Evolutionary conservation across 1,284 basidiomycete species (phyloP), one percentile per base, ranked within the genome.

Genomic region (Retiboletus flavoniger): DNA sequence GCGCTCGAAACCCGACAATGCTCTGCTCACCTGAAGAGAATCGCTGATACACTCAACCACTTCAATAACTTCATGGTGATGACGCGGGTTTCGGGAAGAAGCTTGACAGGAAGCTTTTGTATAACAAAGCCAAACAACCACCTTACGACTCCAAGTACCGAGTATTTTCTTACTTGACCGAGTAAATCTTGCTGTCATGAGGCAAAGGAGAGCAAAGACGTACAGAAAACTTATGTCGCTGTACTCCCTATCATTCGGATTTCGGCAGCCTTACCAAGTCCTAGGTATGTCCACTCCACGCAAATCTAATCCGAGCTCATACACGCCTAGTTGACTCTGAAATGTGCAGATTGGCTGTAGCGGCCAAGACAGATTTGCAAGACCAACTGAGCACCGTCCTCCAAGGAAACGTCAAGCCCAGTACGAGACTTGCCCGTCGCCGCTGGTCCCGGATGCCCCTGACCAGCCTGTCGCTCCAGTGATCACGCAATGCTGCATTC

Each of bases 401-500:
- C 9, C 93, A 95, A 68, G 94, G 92, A 16, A 81, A 82, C 49
- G 81, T 90, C 56, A 97, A 96, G 74, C 90, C 87, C 29, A 96
- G 95, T 97, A 70, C 75, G 93, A 77, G 39, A 60, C 42, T 35
- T 61, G 47, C 46, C 28, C 36, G 14, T 56, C 19, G 29, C 50
- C 24, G 56, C 21, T 38, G 11, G 29, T 48, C 53, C 41, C 54
- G 50, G 45, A 52, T 65, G 70, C 62, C 16, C 71, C 58, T 68
- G 55, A 61, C 63, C 64, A 47, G 69, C 45, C 68, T 60, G 78
- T 77, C 73, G 71, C 64, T 57, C 68, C 67, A 96, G 94, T 98
- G 94, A 96, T 98, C 70, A 96, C 95, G 0, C 95, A 97, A 70
- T 98, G 95, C 69, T 94, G 89, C 67, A 91, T 98, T 50, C 86